Evolutionary conservation across 176 grass and related monocot genomes (phyloP).

Genomic region (Carex pumila): DNA sequence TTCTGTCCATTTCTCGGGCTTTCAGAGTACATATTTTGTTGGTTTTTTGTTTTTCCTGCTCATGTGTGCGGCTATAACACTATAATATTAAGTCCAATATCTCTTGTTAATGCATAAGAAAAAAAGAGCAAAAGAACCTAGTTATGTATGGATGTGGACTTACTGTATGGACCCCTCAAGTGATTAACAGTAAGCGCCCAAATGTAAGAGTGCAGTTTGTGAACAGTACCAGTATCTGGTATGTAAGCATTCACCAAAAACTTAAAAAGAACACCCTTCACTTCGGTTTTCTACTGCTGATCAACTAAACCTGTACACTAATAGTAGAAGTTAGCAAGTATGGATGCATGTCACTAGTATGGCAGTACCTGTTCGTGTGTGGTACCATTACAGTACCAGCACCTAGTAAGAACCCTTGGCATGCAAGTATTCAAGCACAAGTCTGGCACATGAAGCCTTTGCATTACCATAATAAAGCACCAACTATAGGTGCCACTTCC

Average conservation of each 20-base stretch:
- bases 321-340: not conserved
- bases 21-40: not conserved
- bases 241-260: not conserved
- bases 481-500: not conserved
- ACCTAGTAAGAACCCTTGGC: not conserved
- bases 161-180: not conserved
- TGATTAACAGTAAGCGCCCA: not conserved
- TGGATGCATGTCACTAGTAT: not conserved
- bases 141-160: not conserved
- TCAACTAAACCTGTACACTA: not conserved
- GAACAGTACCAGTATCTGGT: not conserved
- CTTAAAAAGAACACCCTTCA: not conserved
- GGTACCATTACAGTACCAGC: not conserved
- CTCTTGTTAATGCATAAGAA: not conserved
- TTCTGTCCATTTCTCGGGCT: not conserved
- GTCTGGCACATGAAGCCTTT: not conserved
- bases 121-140: not conserved
- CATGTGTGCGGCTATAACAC: not conserved
- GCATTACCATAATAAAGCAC: not conserved
- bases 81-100: not conserved
- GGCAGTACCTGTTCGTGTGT: not conserved
- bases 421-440: not conserved
- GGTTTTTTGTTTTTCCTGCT: not conserved
- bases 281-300: not conserved
- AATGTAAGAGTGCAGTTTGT: not conserved